Evolutionary conservation across 305 asterid species (phyloP).

Genomic region (Fraxinus baroniana): DNA sequence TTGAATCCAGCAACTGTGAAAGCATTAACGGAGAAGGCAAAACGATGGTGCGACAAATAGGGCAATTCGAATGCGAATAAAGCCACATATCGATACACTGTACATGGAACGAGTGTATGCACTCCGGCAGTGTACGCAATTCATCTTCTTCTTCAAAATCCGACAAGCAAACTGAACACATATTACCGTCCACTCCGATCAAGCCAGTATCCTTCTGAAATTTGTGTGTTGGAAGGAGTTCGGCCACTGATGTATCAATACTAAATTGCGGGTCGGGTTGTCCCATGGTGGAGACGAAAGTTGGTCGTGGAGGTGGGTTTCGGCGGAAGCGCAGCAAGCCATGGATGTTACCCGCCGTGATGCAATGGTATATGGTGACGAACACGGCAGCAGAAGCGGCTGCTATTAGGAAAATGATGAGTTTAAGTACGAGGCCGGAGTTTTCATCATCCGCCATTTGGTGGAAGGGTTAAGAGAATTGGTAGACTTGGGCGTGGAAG

Average conservation of each 20-base stretch:
- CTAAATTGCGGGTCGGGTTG: conserved; percentile 17
- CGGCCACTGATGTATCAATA: conserved; percentile 34
- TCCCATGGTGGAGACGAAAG: not conserved
- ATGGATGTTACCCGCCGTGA: conserved; percentile 23
- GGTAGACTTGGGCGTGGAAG: not conserved
- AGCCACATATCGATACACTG: conserved; percentile 65
- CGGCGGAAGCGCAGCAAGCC: conserved; percentile 13
- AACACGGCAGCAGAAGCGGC: conserved; percentile 36
- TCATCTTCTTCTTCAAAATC: conserved; percentile 58
- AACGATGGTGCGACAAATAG: conserved; percentile 49
- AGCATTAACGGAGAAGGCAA: conserved; percentile 30
- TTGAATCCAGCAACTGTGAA: conserved; percentile 22
- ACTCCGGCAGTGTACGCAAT: conserved; percentile 49
- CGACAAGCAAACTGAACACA: conserved; percentile 33
- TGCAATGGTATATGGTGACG: conserved; percentile 38
- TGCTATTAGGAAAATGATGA: conserved; percentile 35
- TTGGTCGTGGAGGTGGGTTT: not conserved
- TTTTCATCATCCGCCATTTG: conserved; percentile 21
- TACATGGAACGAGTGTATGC: conserved; percentile 49
- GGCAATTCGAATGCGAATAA: conserved; percentile 52
- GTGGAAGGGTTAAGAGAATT: not conserved
- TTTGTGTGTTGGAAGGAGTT: conserved; percentile 39
- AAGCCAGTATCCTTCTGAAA: conserved; percentile 19
- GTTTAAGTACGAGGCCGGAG: conserved; percentile 22
- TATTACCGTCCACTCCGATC: not conserved